Evolutionary conservation across 2,329 filamentous ascomycete genomes (phyloP).

Genomic region (Aspergillus chevalieri): DNA sequence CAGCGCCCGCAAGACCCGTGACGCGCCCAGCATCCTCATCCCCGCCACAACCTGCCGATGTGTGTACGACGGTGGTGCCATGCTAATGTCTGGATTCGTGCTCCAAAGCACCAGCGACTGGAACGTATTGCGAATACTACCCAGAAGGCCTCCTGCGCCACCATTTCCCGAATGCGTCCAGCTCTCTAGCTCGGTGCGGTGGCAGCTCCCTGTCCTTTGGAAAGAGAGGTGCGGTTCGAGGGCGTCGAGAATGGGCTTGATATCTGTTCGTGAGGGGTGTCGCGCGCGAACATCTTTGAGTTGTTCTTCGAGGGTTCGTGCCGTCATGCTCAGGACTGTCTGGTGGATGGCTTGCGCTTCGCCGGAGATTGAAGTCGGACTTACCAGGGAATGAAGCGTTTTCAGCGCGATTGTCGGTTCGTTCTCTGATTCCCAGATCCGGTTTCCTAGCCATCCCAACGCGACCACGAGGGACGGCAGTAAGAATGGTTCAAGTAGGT

Average conservation of each 20-base stretch:
- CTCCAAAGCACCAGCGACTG: constrained; percentile 51
- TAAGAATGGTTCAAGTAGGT: constrained; percentile 58
- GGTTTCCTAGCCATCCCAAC: constrained; percentile 53
- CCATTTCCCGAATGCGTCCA: constrained; percentile 42
- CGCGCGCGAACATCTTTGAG: constrained; percentile 47
- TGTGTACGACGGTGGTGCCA: constrained; percentile 51
- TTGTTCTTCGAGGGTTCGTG: constrained; percentile 46
- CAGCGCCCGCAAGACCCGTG: constrained; percentile 31
- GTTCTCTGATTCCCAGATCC: constrained; percentile 46
- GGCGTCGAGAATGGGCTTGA: constrained; percentile 48
- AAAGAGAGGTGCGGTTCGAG: constrained; percentile 48
- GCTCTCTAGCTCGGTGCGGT: constrained; percentile 45
- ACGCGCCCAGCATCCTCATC: constrained; percentile 36
- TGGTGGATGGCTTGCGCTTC: constrained; percentile 57
- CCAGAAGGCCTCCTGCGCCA: constrained; percentile 39
- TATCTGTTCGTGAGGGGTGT: constrained; percentile 46
- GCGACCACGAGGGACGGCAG: constrained; percentile 56
- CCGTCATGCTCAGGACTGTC: constrained; percentile 53
- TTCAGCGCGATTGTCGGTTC: constrained; percentile 50
- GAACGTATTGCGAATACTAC: constrained; percentile 45
- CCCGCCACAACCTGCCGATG: constrained; percentile 47
- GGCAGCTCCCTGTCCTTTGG: constrained; percentile 42
- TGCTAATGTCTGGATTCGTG: constrained; percentile 43
- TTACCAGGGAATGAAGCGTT: constrained; percentile 52
- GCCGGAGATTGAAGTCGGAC: constrained; percentile 51